Base-by-base conservation (phyloP, 2,329 filamentous ascomycete genomes). In the Metarhizium humberi region DNA sequence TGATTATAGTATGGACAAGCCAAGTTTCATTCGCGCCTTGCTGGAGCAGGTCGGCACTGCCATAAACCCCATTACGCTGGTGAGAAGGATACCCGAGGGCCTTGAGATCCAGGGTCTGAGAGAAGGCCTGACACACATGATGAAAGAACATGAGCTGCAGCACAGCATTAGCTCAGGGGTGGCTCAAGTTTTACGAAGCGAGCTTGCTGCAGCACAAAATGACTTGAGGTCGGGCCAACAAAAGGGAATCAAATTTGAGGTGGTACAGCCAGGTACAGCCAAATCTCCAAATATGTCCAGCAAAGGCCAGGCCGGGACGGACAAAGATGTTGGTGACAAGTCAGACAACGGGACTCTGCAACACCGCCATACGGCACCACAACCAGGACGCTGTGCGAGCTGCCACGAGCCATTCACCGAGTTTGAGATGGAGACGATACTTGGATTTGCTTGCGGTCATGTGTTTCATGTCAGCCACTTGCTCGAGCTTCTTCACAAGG, bases 1-100 rank as follows among this genome's bases (percentile, higher is more conserved):
- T 6, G 85, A 92, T 62, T 97, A 97, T 70, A 92, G 88, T 58
- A 97, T 99, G 94, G 91, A 96, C 72, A 96, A 96, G 66, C 94
- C 94, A 1, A 84, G 84, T 45, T 99, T 99, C 72, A 97, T 99
- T 61, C 86, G 90, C 13, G 92, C 89, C 0, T 76, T 99, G 3
- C 81, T 99, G 0, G 90, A 96, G 64, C 90, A 97, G 72, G 92
- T 96, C 1, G 94, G 94, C 40, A 97, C 92, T 1, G 84, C 90
- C 1, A 94, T 99, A 64, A 86, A 97, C 64, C 94, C 94, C 0
- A 92, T 97, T 59, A 88, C 87, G 16, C 81, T 99, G 3, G 90
- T 99, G 6, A 81, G 88, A 14, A 84, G 92, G 5, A 99, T 99
- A 32, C 94, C 94, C 0, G 90, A 95, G 65, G 92, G 94, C 0